Evolutionary conservation across 2,329 filamentous ascomycete genomes (phyloP).

Genomic region (Pseudocercospora vitis): DNA sequence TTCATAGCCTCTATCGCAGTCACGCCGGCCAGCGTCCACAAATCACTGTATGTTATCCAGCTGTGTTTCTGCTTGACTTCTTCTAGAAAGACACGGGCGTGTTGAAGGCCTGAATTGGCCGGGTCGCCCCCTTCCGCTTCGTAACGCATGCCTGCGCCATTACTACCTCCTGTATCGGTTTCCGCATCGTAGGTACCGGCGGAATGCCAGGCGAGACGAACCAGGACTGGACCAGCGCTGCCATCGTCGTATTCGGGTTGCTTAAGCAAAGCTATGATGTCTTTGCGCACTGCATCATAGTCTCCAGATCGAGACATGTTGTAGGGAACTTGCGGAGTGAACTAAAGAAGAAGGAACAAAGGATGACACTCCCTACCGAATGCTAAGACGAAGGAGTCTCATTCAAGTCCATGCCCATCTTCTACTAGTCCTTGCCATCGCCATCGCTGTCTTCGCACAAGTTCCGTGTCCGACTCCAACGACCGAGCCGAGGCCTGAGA

Average conservation of each 20-base stretch:
- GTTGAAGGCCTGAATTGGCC: slow-evolving; percentile 63
- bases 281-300: slow-evolving; percentile 53
- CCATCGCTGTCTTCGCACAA: neutral
- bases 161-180: slow-evolving; percentile 62
- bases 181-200: slow-evolving; percentile 61
- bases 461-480: neutral
- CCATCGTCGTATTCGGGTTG: slow-evolving; percentile 66
- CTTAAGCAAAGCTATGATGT: slow-evolving; percentile 33
- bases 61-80: slow-evolving; percentile 59
- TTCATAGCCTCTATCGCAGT: slow-evolving; percentile 62
- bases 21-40: slow-evolving; percentile 63
- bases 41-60: slow-evolving; percentile 66
- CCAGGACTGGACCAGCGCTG: slow-evolving; percentile 62
- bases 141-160: slow-evolving; percentile 67
- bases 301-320: slow-evolving; percentile 25
- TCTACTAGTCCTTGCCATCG: neutral
- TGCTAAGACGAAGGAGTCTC: neutral
- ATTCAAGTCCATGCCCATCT: neutral
- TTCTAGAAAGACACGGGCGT: slow-evolving; percentile 64
- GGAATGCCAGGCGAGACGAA: slow-evolving; percentile 66
- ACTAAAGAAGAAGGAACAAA: neutral
- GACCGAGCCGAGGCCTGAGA: slow-evolving; percentile 2
- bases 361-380: neutral
- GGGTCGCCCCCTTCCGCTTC: slow-evolving; percentile 64
- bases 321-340: neutral